phyloP scores from a whole-genome alignment of 2,329 filamentous ascomycete species.

The Pseudogymnoascus pannorum region DNA sequence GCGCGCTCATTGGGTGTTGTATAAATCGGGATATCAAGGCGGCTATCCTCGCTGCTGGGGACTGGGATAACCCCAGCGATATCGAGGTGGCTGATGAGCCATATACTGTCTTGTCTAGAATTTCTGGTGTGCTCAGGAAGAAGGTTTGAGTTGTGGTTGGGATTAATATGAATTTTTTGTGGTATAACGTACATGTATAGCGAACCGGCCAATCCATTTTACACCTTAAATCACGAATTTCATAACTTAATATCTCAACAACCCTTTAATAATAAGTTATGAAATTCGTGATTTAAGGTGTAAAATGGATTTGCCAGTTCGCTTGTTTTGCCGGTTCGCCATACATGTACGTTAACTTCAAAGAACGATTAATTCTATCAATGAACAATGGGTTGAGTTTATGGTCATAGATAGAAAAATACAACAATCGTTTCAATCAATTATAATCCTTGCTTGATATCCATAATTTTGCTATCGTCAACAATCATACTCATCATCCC shows the following conservation, averaged over 20 bases:
- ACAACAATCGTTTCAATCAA: background rate
- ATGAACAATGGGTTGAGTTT: background rate
- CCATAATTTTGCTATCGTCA: background rate
- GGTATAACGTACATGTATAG: too few relatives aligned
- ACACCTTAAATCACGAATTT: too few relatives aligned
- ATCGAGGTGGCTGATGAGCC: conserved; percentile 26
- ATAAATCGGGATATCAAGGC: conserved; percentile 26
- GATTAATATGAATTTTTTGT: background rate
- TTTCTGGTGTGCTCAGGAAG: conserved; percentile 29
- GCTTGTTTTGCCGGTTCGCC: too few relatives aligned
- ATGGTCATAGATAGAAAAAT: background rate
- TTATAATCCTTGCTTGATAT: background rate
- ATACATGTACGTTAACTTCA: too few relatives aligned
- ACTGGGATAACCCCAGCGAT: conserved; percentile 29
- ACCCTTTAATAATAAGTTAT: too few relatives aligned
- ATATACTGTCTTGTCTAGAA: conserved; percentile 26
- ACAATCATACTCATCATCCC: conserved; percentile 38
- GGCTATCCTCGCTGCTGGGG: conserved; percentile 24
- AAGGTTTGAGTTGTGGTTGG: conserved; percentile 13
- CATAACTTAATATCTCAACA: too few relatives aligned
- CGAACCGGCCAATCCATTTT: too few relatives aligned
- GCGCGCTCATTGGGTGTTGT: conserved; percentile 26
- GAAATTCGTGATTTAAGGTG: too few relatives aligned
- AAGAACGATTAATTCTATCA: background rate
- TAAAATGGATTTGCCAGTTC: too few relatives aligned